Evolutionary conservation across 352 stramenopile species (phyloP).

Genomic region (Halophytophthora polymorphica): DNA sequence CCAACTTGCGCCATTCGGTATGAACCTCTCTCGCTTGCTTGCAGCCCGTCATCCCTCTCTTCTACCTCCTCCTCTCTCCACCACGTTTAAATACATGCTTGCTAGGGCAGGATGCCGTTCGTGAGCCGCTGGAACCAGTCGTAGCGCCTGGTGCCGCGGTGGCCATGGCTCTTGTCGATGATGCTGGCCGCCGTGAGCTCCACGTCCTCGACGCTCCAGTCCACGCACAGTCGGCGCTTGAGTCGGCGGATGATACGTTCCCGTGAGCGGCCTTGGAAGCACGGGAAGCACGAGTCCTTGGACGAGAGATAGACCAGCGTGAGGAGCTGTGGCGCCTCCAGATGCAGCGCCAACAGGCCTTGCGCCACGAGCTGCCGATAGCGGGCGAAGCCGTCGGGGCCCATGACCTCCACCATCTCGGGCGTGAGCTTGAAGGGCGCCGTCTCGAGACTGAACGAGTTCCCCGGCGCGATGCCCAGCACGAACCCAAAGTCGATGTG

Average conservation of each 20-base stretch:
- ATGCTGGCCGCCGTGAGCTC: constrained; percentile 66
- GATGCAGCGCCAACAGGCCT: constrained; percentile 96
- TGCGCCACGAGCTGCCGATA: constrained; percentile 91
- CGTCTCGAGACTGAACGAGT: constrained; percentile 94
- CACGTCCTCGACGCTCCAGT: constrained; percentile 48
- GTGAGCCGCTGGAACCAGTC: constrained; percentile 91
- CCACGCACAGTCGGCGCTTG: constrained; percentile 56
- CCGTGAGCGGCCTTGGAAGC: constrained; percentile 69
- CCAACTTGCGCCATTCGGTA: too few species aligned
- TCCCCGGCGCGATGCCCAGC: constrained; percentile 94
- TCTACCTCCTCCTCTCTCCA: too few species aligned
- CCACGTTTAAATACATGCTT: constrained; percentile 54
- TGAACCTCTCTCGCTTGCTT: too few species aligned
- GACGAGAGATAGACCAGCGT: constrained; percentile 89
- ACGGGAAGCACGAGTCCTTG: constrained; percentile 92
- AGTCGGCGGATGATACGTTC: constrained; percentile 44
- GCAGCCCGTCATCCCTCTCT: too few species aligned
- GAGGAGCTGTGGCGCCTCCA: constrained; percentile 45
- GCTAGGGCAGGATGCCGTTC: constrained; percentile 87
- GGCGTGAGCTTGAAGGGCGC: constrained; percentile 98
- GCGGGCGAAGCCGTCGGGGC: constrained; percentile 81
- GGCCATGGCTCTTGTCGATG: constrained; percentile 89
- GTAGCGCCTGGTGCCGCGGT: constrained; percentile 88
- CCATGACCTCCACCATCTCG: constrained; percentile 98
- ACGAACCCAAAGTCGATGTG: constrained; percentile 99